Conservation (phyloP, 331 rosid genomes). For the Rhamnella rubrinervis region DNA sequence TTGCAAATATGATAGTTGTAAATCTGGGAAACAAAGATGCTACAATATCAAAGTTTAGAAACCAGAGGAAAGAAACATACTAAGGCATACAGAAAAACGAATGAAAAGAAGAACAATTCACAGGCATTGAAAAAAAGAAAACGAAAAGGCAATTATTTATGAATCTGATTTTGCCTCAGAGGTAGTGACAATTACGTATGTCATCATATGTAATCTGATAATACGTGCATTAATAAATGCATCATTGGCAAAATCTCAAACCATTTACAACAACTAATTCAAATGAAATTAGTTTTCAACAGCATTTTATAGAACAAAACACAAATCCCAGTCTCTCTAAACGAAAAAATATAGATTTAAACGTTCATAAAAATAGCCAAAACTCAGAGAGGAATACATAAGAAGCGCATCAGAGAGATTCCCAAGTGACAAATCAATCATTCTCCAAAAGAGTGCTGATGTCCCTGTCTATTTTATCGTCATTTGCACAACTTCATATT, state of each 20-base stretch:
- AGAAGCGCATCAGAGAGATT: constrained; percentile 48
- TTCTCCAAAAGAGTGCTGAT: constrained; percentile 57
- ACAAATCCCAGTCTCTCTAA: background rate
- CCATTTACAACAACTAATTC: background rate
- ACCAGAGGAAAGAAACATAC: background rate
- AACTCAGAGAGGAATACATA: too few species aligned
- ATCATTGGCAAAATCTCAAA: constrained; percentile 49
- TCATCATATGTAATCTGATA: constrained; percentile 59
- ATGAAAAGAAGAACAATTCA: too few species aligned
- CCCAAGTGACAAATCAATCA: constrained; percentile 66
- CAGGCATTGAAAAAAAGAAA: background rate
- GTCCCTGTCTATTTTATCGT: constrained; percentile 74
- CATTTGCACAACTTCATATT: constrained; percentile 33
- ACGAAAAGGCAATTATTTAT: too few species aligned
- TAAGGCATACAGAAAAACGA: background rate
- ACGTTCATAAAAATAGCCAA: too few species aligned
- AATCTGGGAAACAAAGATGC: too few species aligned
- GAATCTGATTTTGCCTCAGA: constrained; percentile 52
- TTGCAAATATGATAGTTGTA: too few species aligned
- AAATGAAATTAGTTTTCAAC: background rate
- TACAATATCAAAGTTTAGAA: too few species aligned
- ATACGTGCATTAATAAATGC: constrained; percentile 39
- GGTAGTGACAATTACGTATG: constrained; percentile 73
- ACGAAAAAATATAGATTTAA: background rate
- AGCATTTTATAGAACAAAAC: background rate